A percentile compares a stretch with the other conserved stretches of the same genome.
Conservation (phyloP, 23 red algal species). For the Gracilaria domingensis region DNA sequence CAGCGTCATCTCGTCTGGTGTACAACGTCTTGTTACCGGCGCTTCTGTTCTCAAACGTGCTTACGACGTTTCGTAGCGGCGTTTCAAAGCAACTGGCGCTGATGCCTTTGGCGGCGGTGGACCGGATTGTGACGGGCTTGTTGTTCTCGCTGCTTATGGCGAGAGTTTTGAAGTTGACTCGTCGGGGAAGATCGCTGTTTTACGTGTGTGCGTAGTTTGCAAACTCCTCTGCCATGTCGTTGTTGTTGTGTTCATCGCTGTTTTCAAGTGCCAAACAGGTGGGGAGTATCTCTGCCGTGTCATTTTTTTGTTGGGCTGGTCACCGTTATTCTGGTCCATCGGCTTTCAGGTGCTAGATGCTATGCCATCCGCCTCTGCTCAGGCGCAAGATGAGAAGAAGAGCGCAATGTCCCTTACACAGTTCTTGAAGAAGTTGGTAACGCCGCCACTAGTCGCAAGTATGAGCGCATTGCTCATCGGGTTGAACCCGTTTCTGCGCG, state of each 20-base stretch:
- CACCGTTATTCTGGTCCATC: constrained; percentile 69
- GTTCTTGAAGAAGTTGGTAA: constrained; percentile 22
- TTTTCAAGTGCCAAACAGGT: constrained; percentile 17
- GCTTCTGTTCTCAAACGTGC: constrained; percentile 66
- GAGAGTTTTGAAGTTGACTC: constrained; percentile 13
- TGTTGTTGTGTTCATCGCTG: constrained; percentile 60
- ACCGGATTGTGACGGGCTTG: constrained; percentile 34
- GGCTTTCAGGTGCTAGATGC: constrained; percentile 43
- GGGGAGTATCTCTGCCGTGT: constrained; percentile 52
- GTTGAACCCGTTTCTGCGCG: constrained; percentile 28
- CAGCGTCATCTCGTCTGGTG: constrained; percentile 42
- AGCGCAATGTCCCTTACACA: not conserved
- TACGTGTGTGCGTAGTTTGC: constrained; percentile 53
- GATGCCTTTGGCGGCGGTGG: constrained; percentile 54
- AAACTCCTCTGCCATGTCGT: constrained; percentile 69
- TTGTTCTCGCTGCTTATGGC: not conserved
- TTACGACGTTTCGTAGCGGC: constrained; percentile 18
- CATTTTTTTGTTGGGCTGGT: constrained; percentile 81
- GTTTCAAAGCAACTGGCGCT: not conserved
- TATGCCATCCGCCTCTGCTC: not conserved
- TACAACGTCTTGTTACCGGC: constrained; percentile 70
- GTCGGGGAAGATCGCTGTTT: constrained; percentile 22
- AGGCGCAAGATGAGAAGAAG: not conserved
- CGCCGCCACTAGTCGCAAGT: constrained; percentile 56
- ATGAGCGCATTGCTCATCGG: constrained; percentile 40